Evolutionary conservation across 371 early-diverging fungal genomes (phyloP).

Genomic region (Mucor mucedo): DNA sequence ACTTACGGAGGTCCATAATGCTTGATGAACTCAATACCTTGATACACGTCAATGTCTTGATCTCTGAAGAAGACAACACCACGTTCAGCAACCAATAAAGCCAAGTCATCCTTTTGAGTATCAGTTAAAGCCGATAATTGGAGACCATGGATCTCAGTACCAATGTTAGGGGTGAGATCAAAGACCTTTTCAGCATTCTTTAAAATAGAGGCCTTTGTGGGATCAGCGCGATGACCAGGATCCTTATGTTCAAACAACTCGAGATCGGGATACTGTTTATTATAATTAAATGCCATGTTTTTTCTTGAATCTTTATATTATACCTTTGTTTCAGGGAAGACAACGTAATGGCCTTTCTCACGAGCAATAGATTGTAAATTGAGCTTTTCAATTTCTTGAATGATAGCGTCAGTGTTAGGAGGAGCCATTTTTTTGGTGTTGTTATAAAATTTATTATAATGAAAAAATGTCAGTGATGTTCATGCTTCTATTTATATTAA

Average conservation of each 20-base stretch:
- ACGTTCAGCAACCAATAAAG: constrained; percentile 65
- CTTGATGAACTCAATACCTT: constrained; percentile 57
- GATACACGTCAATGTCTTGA: constrained; percentile 62
- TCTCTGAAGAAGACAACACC: constrained; percentile 72
- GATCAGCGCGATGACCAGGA: constrained; percentile 57
- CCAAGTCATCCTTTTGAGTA: constrained; percentile 62
- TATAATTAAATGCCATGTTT: background rate
- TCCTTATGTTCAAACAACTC: constrained; percentile 43
- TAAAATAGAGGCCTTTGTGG: constrained; percentile 62
- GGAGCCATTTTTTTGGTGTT: constrained; percentile 22
- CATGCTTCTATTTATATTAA: constrained; percentile 4
- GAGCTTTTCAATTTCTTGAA: constrained; percentile 44
- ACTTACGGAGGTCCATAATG: constrained; percentile 57
- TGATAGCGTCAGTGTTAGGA: constrained; percentile 32
- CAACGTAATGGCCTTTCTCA: constrained; percentile 43
- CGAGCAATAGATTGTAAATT: constrained; percentile 44
- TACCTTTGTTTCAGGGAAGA: constrained; percentile 46
- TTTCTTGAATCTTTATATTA: no score
- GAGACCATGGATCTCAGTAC: constrained; percentile 73
- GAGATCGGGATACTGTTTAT: constrained; percentile 40
- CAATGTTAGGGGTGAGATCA: constrained; percentile 67
- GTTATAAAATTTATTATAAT: background rate
- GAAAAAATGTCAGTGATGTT: background rate
- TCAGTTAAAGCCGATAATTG: constrained; percentile 58
- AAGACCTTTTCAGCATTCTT: constrained; percentile 61